A percentile compares a stretch with the other conserved stretches of the same genome.
These are phyloP conservation scores for Globisporangium cystogenes DNA, from an alignment of 352 stramenopile species.

Conservation along the genomic window DNA sequence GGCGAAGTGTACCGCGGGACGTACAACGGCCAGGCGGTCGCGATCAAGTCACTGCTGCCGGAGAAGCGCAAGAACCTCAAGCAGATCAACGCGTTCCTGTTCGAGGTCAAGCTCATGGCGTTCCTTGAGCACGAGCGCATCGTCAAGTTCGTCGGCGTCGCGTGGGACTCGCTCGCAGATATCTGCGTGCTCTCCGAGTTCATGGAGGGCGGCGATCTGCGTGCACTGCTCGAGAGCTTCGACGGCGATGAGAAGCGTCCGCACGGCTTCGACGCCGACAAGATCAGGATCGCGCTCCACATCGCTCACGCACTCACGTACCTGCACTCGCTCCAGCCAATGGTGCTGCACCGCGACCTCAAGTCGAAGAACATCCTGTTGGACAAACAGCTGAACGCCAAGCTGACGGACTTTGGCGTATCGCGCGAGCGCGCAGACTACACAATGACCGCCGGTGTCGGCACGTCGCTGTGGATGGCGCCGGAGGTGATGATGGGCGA, in stretches of 20 bases:
- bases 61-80: constrained; percentile 15
- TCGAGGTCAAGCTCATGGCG: constrained; percentile 31
- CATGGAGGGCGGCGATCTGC: constrained; percentile 40
- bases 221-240: constrained; percentile 22
- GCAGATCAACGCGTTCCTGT: constrained; percentile 28
- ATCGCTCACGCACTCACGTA: constrained; percentile 8
- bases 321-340: not conserved
- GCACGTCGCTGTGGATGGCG: constrained; percentile 53
- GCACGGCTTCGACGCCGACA: constrained; percentile 38
- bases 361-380: not conserved
- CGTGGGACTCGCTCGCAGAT: constrained; percentile 31
- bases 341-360: not conserved
- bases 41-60: constrained; percentile 13
- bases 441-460: constrained; percentile 42
- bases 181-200: constrained; percentile 33
- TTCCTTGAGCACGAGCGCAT: constrained; percentile 35
- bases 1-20: constrained; percentile 24
- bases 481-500: constrained; percentile 47
- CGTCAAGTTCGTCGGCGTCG: constrained; percentile 34
- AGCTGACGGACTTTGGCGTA: constrained; percentile 21
- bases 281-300: constrained; percentile 43
- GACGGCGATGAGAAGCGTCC: constrained; percentile 19
- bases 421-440: constrained; percentile 27
- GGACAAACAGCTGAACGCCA: constrained; percentile 15
- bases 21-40: constrained; percentile 19